phyloP scores from a whole-genome alignment of 2,329 filamentous ascomycete species.

The Thielaviopsis populi region DNA sequence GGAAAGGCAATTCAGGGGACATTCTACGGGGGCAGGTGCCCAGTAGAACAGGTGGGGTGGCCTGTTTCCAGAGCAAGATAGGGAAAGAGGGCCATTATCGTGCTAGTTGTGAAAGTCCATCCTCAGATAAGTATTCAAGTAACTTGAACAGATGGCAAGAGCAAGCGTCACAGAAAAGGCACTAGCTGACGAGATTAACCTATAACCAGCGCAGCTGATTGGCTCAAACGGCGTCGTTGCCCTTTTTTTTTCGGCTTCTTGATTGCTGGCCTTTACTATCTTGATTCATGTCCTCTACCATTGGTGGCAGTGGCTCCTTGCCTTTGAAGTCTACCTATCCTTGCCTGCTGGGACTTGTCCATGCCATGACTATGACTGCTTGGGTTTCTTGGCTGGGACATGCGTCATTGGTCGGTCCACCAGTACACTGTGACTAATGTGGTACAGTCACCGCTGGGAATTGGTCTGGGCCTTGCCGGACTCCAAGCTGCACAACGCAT shows the following conservation, averaged over 20 bases:
- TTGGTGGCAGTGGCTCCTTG: too few relatives aligned
- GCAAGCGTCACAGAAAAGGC: background rate
- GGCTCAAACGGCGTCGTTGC: background rate
- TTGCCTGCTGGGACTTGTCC: too few relatives aligned
- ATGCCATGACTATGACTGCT: too few relatives aligned
- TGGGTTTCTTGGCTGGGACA: background rate
- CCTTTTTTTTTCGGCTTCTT: background rate
- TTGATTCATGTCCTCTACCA: background rate
- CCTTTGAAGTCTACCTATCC: too few relatives aligned
- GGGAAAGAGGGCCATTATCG: background rate
- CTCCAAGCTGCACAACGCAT: background rate
- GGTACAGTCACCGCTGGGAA: constrained; percentile 6
- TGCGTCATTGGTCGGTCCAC: background rate
- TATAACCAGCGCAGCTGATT: constrained; percentile 2
- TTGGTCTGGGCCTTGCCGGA: background rate
- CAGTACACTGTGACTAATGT: constrained; percentile 5
- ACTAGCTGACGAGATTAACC: background rate
- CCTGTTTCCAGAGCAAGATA: background rate
- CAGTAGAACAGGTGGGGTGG: constrained; percentile 4
- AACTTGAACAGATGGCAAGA: background rate
- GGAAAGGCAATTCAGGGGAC: background rate
- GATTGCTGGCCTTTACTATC: background rate
- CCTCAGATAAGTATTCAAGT: background rate
- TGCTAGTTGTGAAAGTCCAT: background rate
- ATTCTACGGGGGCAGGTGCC: background rate